Evolutionary conservation across 129 eudicot species (phyloP).

Genomic region (Silybum marianum): DNA sequence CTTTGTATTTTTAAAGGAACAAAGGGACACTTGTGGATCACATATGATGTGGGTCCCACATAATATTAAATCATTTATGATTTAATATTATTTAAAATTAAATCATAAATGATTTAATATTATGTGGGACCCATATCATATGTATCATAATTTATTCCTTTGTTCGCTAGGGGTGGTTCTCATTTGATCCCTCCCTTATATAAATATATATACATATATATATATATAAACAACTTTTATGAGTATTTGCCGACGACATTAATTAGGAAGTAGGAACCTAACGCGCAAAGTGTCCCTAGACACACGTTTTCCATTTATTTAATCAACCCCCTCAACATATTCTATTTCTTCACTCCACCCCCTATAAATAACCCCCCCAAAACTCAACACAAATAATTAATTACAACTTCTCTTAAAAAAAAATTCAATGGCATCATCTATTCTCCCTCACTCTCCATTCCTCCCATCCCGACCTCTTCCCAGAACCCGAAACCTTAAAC

Average conservation of each 20-base stretch:
- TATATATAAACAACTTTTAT: not conserved
- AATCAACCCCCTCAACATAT: not conserved
- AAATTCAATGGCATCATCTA: slow-evolving; percentile 29
- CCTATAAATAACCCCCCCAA: not conserved
- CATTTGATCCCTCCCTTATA: too few relatives aligned
- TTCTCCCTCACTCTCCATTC: not conserved
- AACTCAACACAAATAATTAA: not conserved
- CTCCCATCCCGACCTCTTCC: not conserved
- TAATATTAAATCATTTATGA: too few relatives aligned
- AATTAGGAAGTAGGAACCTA: not conserved
- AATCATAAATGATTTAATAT: too few relatives aligned
- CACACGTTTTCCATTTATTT: slow-evolving; percentile 16
- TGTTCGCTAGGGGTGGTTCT: too few relatives aligned
- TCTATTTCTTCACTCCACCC: not conserved
- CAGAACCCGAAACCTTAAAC: not conserved
- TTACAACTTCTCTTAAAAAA: not conserved
- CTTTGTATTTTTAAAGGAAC: too few relatives aligned
- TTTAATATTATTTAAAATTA: too few relatives aligned
- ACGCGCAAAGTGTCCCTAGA: not conserved
- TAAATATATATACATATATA: not conserved
- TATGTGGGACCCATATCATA: too few relatives aligned
- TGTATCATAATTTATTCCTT: too few relatives aligned
- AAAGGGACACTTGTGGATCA: too few relatives aligned
- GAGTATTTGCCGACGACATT: not conserved
- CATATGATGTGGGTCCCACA: too few relatives aligned